phyloP scores from a whole-genome alignment of 2,329 filamentous ascomycete genomes.

The Aurifilum marmelostoma region DNA sequence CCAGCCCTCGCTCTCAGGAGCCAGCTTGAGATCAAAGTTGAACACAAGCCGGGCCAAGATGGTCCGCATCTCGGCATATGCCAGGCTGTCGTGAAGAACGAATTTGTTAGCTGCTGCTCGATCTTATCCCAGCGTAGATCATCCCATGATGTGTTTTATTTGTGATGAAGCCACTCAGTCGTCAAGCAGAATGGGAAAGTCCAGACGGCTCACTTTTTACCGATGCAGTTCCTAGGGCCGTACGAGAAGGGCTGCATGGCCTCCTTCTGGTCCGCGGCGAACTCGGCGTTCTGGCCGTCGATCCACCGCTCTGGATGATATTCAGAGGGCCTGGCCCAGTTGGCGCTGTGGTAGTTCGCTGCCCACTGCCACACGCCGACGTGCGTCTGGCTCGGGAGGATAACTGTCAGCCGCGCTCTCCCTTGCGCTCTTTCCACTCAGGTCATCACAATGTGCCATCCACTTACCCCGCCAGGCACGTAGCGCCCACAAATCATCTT shows the following conservation, averaged over 20 bases:
- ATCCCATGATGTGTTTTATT: too few species aligned
- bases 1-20: conserved; percentile 40
- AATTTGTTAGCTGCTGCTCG: neutral
- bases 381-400: conserved; percentile 32
- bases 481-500: conserved; percentile 28
- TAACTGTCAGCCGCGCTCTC: neutral
- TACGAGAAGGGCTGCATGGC: conserved; percentile 44
- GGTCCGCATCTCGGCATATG: conserved; percentile 52
- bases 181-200: neutral
- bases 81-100: conserved; percentile 37
- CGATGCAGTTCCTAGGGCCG: conserved; percentile 47
- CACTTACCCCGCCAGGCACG: conserved; percentile 29
- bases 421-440: neutral
- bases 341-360: conserved; percentile 36
- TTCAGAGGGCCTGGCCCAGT: conserved; percentile 41
- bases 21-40: conserved; percentile 49
- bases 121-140: too few species aligned
- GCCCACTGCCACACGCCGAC: conserved; percentile 40
- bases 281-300: conserved; percentile 27
- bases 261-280: conserved; percentile 35
- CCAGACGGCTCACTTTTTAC: conserved; percentile 40
- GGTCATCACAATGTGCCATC: too few species aligned
- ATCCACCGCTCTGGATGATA: conserved; percentile 44
- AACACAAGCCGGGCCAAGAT: conserved; percentile 49
- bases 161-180: too few species aligned